Conservation (phyloP, 495 filamentous ascomycete species). For the Penicillium argentinense region DNA sequence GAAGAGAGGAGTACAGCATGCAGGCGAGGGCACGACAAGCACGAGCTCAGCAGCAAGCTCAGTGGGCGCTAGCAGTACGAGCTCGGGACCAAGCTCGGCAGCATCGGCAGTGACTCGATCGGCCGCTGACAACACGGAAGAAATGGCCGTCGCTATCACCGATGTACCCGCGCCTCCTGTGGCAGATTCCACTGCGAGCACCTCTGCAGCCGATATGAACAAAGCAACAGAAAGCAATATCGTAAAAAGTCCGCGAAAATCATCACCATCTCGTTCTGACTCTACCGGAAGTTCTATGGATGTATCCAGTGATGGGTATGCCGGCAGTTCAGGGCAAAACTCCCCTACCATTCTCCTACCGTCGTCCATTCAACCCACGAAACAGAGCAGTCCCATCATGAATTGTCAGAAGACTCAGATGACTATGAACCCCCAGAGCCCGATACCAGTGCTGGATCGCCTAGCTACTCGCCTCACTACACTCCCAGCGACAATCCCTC, state of each 20-base stretch:
- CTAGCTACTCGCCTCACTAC: no score
- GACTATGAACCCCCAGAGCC: conserved; percentile 62
- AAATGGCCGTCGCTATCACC: no score
- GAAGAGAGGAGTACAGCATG: no score
- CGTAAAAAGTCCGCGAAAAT: neutral
- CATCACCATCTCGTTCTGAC: conserved; percentile 21
- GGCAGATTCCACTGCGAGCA: no score
- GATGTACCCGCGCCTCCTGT: neutral
- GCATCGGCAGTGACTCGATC: no score
- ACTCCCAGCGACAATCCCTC: conserved; percentile 38
- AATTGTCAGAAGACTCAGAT: conserved; percentile 44
- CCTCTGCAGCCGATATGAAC: neutral
- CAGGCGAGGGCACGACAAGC: no score
- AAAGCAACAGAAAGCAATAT: neutral
- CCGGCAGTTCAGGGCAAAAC: neutral
- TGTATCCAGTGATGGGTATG: conserved; percentile 31
- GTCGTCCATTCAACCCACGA: neutral
- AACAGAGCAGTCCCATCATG: conserved; percentile 18
- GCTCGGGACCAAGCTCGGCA: no score
- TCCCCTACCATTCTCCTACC: no score
- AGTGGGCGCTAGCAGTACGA: no score
- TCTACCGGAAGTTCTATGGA: conserved; percentile 44
- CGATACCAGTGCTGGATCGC: conserved; percentile 28
- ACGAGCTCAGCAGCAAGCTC: no score
- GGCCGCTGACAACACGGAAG: no score